Evolutionary conservation across 805 yeast genomes (phyloP).

Genomic region (Pichia nanzhaoensis): DNA sequence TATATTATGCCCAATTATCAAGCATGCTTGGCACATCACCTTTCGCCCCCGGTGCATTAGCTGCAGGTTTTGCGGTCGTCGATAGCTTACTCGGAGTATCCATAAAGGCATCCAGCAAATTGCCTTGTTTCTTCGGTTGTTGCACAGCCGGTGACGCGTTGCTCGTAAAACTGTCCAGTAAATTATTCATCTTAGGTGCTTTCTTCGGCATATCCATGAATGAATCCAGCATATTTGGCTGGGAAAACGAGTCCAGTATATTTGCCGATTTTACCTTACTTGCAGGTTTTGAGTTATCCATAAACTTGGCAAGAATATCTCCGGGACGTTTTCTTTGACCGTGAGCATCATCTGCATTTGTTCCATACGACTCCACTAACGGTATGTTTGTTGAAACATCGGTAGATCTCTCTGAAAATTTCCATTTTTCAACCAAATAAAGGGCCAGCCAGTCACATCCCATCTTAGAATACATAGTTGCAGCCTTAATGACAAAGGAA

Average conservation of each 20-base stretch:
- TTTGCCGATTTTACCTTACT: background rate
- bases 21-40: conserved; percentile 66
- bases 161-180: too few species aligned
- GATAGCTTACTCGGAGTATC: background rate
- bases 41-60: conserved; percentile 12
- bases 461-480: conserved; percentile 72
- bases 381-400: background rate
- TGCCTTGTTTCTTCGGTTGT: background rate
- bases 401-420: conserved; percentile 31
- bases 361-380: background rate
- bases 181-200: background rate
- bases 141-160: background rate
- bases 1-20: conserved; percentile 54
- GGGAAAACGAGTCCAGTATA: background rate
- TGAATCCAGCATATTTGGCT: conserved; percentile 1
- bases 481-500: conserved; percentile 53
- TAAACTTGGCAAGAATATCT: conserved; percentile 15
- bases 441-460: conserved; percentile 82
- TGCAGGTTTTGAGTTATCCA: background rate
- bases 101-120: conserved; percentile 4
- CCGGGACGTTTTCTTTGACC: conserved; percentile 10
- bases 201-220: background rate
- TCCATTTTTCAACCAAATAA: conserved; percentile 61
- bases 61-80: background rate
- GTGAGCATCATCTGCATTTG: background rate